Evolutionary conservation across 495 filamentous ascomycete species (phyloP).

Genomic region (Usnea hakonensis): DNA sequence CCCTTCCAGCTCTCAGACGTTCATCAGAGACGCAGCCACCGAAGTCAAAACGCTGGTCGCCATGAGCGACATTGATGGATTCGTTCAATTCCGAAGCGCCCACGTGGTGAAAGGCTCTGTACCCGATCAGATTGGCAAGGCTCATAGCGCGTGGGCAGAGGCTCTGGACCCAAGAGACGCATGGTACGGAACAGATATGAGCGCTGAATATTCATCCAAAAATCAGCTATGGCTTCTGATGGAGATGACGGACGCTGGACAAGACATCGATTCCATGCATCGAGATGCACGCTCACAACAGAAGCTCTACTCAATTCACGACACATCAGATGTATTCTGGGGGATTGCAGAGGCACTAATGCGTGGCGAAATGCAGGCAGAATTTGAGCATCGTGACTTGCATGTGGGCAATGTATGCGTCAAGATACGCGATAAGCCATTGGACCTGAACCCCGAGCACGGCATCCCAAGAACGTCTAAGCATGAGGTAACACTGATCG

Average conservation of each 20-base stretch:
- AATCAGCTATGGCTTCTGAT: conserved; percentile 71
- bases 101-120: conserved; percentile 66
- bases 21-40: conserved; percentile 47
- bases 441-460: background rate
- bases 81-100: conserved; percentile 78
- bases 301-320: background rate
- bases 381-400: conserved; percentile 87
- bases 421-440: conserved; percentile 16
- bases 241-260: conserved; percentile 82
- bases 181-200: background rate
- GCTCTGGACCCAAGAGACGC: background rate
- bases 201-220: conserved; percentile 44
- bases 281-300: conserved; percentile 25
- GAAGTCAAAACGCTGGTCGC: conserved; percentile 71
- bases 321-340: conserved; percentile 69
- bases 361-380: conserved; percentile 60
- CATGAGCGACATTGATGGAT: conserved; percentile 75
- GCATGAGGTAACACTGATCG: conserved; percentile 74
- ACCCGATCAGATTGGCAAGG: conserved; percentile 25
- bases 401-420: conserved; percentile 87
- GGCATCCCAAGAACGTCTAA: conserved; percentile 28
- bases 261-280: conserved; percentile 58
- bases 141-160: background rate
- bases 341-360: conserved; percentile 68
- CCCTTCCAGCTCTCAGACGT: conserved; percentile 33